phyloP scores from a whole-genome alignment of 2,329 filamentous ascomycete species.

The Didymella sp. region DNA sequence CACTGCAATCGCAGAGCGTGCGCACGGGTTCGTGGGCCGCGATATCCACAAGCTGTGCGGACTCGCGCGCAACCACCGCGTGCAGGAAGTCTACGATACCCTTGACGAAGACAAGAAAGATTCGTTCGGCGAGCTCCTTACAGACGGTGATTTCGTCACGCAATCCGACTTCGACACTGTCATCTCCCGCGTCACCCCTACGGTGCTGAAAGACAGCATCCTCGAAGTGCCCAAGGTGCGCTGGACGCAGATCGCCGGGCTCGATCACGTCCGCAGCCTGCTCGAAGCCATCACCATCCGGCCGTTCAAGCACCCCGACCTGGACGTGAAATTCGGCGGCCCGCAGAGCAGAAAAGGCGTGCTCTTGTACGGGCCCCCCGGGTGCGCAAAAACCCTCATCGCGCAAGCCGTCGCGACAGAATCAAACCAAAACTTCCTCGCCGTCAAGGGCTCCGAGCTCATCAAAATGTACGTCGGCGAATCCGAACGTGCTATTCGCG shows the following conservation, averaged over 20 bases:
- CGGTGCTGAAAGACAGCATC: constrained; percentile 87
- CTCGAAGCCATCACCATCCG: constrained; percentile 66
- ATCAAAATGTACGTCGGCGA: constrained; percentile 98
- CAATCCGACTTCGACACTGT: constrained; percentile 68
- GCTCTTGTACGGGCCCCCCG: constrained; percentile 88
- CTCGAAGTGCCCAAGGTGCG: constrained; percentile 84
- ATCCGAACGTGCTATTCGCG: constrained; percentile 83
- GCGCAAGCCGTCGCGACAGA: constrained; percentile 92
- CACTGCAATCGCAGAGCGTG: constrained; percentile 70
- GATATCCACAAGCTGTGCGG: constrained; percentile 74
- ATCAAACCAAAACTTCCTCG: constrained; percentile 89
- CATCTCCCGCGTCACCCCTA: constrained; percentile 74
- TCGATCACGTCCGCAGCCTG: constrained; percentile 72
- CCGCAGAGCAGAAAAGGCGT: constrained; percentile 73
- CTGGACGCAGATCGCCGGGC: constrained; percentile 89
- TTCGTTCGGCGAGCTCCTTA: constrained; percentile 27
- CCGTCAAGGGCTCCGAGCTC: constrained; percentile 91
- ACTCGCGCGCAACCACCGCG: constrained; percentile 55
- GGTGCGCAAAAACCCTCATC: constrained; percentile 92
- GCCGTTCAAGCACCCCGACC: constrained; percentile 58
- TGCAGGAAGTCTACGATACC: constrained; percentile 26
- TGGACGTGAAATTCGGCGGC: constrained; percentile 45
- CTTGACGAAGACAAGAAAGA: constrained; percentile 34
- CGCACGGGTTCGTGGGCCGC: constrained; percentile 84
- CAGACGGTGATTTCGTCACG: constrained; percentile 30